phyloP scores from a whole-genome alignment of 129 eudicot genomes.

The Lonicera japonica region DNA sequence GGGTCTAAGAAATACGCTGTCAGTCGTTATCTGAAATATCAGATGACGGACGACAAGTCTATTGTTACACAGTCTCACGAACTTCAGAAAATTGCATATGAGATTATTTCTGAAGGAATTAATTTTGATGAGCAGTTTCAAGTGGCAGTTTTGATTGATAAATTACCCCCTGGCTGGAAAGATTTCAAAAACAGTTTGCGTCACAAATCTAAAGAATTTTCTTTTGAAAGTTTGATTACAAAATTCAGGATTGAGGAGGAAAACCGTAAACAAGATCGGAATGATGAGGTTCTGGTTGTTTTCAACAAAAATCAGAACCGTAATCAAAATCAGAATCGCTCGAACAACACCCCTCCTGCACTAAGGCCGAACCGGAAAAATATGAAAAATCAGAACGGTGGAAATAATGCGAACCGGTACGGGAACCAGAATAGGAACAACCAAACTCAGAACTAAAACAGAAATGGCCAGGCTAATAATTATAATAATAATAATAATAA shows the following conservation, averaged over 20 bases:
- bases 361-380: background rate
- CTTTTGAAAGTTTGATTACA: background rate
- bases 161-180: background rate
- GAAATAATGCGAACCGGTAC: background rate
- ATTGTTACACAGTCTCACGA: background rate
- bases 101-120: background rate
- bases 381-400: too few relatives aligned
- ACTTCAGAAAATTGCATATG: background rate
- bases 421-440: background rate
- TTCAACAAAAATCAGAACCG: background rate
- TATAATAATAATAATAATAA: too few relatives aligned
- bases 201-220: background rate
- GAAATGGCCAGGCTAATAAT: background rate
- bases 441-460: background rate
- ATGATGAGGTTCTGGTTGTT: background rate
- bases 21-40: background rate
- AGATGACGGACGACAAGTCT: background rate
- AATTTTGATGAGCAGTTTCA: background rate
- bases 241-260: background rate
- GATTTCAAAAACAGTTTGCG: background rate
- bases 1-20: background rate
- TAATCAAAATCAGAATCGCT: background rate
- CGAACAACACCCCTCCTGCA: background rate
- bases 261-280: background rate
- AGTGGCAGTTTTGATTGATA: background rate